Conservation (phyloP, 2,329 filamentous ascomycete species). For the Cadophora malorum region DNA sequence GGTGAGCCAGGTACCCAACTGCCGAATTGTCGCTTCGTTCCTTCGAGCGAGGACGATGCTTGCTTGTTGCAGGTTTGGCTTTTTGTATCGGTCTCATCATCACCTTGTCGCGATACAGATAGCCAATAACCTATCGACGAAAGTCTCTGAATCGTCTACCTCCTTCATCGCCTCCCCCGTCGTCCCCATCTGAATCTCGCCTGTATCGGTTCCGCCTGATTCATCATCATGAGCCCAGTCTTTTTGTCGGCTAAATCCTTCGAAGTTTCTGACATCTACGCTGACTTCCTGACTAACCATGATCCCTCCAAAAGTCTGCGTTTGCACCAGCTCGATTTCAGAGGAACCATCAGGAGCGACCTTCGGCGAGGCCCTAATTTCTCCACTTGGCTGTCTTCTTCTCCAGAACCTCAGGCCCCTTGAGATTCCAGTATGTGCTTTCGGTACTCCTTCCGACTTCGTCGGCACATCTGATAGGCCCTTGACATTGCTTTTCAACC, state of each 20-base stretch:
- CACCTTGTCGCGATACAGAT: conserved; percentile 18
- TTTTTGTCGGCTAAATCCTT: neutral
- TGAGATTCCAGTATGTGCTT: too few relatives aligned
- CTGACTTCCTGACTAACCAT: conserved; percentile 68
- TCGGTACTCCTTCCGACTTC: too few relatives aligned
- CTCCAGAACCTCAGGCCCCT: too few relatives aligned
- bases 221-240: conserved; percentile 9
- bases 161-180: conserved; percentile 25
- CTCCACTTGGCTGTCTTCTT: too few relatives aligned
- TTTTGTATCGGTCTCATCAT: too few relatives aligned
- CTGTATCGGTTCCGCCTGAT: neutral
- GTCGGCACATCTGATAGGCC: neutral
- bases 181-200: conserved; percentile 22
- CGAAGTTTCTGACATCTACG: conserved; percentile 51
- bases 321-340: conserved; percentile 25
- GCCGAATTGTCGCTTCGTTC: too few relatives aligned
- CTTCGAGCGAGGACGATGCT: too few relatives aligned
- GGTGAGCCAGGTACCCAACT: too few relatives aligned
- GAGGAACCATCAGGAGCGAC: conserved; percentile 5
- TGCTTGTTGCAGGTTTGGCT: too few relatives aligned
- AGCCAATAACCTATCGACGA: conserved; percentile 31
- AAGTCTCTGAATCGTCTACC: conserved; percentile 28
- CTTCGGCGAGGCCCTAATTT: too few relatives aligned
- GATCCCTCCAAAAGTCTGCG: conserved; percentile 59
- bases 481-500: conserved; percentile 10